These are phyloP conservation scores for Trichoderma endophyticum DNA, from an alignment of 2,329 filamentous ascomycete genomes.

Conservation along the genomic window DNA sequence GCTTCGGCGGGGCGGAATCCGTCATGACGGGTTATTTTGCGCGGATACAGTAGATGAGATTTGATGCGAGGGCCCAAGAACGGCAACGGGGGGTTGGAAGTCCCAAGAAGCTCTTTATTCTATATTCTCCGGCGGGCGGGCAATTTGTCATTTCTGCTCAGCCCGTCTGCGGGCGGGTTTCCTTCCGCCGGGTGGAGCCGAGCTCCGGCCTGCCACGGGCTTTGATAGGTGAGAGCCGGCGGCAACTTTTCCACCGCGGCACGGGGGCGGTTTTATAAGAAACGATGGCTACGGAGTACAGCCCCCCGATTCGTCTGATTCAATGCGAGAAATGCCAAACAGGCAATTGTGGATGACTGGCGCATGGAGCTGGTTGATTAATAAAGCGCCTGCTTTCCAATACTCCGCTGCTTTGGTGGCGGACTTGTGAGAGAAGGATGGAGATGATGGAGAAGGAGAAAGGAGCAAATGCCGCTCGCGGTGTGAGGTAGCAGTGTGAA, in stretches of 20 bases:
- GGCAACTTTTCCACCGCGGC: constrained; percentile 6
- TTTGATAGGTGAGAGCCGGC: background rate
- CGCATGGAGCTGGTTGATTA: background rate
- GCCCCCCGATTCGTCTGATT: background rate
- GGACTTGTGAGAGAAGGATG: background rate
- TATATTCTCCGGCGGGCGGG: background rate
- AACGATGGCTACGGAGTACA: background rate
- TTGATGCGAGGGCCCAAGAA: background rate
- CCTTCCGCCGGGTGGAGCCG: constrained; percentile 12
- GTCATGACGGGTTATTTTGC: background rate
- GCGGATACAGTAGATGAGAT: background rate
- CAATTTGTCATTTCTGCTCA: constrained; percentile 1
- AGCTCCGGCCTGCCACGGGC: background rate
- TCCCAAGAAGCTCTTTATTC: background rate
- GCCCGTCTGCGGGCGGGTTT: background rate
- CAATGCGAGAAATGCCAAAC: background rate
- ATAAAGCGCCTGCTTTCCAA: background rate
- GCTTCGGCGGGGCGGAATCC: constrained; percentile 3
- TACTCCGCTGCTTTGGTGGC: background rate
- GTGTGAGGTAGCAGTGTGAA: background rate
- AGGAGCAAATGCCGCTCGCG: background rate
- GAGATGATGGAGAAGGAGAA: background rate
- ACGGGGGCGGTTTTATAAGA: background rate
- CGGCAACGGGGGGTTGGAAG: background rate
- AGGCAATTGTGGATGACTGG: background rate